A percentile compares a stretch with the other conserved stretches of the same genome.
Evolutionary conservation across 306 rosid genomes (phyloP).

Genomic region (Gillenia trifoliata): DNA sequence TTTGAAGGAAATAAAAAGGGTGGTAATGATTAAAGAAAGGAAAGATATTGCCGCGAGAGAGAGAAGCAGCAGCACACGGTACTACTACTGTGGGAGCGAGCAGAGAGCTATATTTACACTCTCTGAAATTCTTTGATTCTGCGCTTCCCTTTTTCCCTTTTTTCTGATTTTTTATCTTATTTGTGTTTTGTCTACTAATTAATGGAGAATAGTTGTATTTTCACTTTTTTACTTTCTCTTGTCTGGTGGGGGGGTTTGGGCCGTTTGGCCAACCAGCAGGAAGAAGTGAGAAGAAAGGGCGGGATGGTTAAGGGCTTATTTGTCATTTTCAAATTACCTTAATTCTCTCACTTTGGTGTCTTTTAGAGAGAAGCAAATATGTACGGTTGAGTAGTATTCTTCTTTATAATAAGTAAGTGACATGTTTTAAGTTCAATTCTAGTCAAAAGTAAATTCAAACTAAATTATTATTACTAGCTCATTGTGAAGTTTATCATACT

Average conservation of each 20-base stretch:
- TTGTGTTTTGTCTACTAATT: not conserved
- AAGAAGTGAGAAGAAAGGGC: not conserved
- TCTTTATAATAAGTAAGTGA: no score
- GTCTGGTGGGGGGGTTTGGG: conserved; percentile 7
- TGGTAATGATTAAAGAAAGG: conserved; percentile 1
- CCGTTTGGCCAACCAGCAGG: not conserved
- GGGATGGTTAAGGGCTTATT: conserved; percentile 1
- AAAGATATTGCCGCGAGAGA: conserved; percentile 5
- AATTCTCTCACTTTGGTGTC: conserved; percentile 1
- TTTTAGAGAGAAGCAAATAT: no score
- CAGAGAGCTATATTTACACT: not conserved
- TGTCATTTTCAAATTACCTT: not conserved
- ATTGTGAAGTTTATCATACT: no score
- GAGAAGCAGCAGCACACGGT: not conserved
- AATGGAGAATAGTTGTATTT: not conserved
- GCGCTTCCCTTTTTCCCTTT: not conserved
- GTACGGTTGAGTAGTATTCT: no score
- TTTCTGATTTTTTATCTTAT: not conserved
- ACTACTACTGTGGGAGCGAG: not conserved
- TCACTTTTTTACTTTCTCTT: not conserved
- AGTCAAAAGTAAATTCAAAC: no score
- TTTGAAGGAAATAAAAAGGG: conserved; percentile 4
- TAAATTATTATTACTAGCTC: no score
- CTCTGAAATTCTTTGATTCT: not conserved
- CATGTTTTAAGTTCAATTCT: no score